Percentiles rank a stretch among this genome's conserved stretches.
These are phyloP conservation scores for Pestalotiopsis sp. DNA, from an alignment of 2,329 filamentous ascomycete genomes.

Conservation along the genomic window DNA sequence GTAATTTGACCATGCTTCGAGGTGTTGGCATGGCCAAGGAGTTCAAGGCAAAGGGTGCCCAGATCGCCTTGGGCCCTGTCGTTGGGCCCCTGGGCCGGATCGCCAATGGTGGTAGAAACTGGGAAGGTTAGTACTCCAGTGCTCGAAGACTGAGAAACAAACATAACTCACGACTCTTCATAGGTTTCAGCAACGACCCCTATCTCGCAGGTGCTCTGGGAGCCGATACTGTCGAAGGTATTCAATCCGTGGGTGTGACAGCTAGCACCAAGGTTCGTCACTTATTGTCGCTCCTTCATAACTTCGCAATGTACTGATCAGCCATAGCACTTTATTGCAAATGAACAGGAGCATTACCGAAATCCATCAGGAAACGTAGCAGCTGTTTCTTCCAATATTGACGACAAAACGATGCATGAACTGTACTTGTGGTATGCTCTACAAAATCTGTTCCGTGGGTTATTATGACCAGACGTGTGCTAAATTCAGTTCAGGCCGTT, in stretches of 20 bases:
- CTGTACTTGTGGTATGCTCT: slow-evolving; percentile 63
- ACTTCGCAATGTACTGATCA: neutral
- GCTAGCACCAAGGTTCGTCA: slow-evolving; percentile 56
- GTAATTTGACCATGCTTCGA: slow-evolving; percentile 66
- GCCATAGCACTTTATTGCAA: slow-evolving; percentile 61
- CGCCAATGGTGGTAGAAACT: slow-evolving; percentile 65
- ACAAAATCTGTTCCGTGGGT: neutral
- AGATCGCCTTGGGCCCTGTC: slow-evolving; percentile 78
- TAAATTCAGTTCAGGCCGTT: neutral
- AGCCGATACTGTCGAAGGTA: slow-evolving; percentile 63
- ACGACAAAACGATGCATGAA: slow-evolving; percentile 63
- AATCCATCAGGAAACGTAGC: slow-evolving; percentile 59
- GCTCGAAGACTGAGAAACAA: neutral
- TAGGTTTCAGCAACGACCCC: slow-evolving; percentile 52
- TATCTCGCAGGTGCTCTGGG: slow-evolving; percentile 58
- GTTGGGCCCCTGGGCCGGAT: slow-evolving; percentile 67
- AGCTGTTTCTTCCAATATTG: slow-evolving; percentile 56
- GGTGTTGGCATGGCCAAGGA: slow-evolving; percentile 77
- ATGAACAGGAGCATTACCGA: slow-evolving; percentile 77
- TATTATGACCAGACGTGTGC: neutral
- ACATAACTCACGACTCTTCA: neutral
- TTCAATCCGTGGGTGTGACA: slow-evolving; percentile 73
- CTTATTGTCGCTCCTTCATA: neutral
- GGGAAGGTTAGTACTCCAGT: slow-evolving; percentile 50
- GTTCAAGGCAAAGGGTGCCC: slow-evolving; percentile 75